A percentile compares a stretch with the other conserved stretches of the same genome.
Evolutionary conservation across 768 basidiomycete genomes (phyloP).

Genomic region (Pholiota conissans): DNA sequence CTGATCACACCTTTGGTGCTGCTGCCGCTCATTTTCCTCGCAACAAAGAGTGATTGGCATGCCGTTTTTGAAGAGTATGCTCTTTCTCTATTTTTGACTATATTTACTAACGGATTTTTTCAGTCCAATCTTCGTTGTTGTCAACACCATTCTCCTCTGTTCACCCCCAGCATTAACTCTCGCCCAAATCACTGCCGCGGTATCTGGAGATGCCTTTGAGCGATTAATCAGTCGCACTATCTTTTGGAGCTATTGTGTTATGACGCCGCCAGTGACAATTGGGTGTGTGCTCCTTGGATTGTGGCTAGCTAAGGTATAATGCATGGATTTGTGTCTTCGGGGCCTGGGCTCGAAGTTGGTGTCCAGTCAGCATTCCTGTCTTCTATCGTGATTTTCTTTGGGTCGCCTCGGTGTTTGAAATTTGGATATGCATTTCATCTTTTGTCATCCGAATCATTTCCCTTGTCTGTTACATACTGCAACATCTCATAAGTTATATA

Average conservation of each 20-base stretch:
- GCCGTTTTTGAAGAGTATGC: constrained; percentile 77
- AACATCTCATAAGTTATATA: neutral
- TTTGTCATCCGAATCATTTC: neutral
- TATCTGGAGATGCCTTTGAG: constrained; percentile 86
- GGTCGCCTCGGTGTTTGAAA: neutral
- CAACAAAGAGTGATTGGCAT: constrained; percentile 58
- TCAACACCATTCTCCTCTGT: constrained; percentile 78
- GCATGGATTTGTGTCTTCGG: neutral
- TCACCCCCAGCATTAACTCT: constrained; percentile 72
- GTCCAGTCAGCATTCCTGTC: neutral
- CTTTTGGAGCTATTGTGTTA: constrained; percentile 88
- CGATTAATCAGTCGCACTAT: constrained; percentile 88
- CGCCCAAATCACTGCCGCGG: constrained; percentile 80
- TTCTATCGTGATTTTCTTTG: neutral
- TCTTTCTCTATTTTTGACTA: constrained; percentile 5
- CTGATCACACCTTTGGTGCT: constrained; percentile 77
- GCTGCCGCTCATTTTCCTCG: constrained; percentile 71
- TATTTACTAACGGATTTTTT: neutral
- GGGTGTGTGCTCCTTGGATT: constrained; percentile 76
- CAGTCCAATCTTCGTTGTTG: constrained; percentile 86
- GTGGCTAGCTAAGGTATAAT: constrained; percentile 53
- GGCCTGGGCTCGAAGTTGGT: neutral
- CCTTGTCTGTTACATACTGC: neutral
- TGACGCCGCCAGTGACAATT: constrained; percentile 86
- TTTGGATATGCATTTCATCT: too few relatives aligned